phyloP scores from a whole-genome alignment of 192 early-diverging fungal species.

The Oehlia diaphana region DNA sequence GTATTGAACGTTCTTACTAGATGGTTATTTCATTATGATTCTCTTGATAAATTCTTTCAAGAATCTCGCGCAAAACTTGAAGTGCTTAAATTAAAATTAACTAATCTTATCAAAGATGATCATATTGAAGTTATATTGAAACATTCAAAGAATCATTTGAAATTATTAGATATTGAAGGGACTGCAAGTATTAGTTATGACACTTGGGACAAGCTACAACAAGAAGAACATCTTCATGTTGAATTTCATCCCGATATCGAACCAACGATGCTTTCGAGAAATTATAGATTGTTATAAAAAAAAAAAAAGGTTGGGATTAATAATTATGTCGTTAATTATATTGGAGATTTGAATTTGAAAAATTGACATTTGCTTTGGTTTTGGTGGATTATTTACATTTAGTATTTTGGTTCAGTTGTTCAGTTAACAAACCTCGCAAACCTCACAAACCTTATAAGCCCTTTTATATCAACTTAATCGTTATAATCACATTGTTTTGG shows the following conservation, averaged over 20 bases:
- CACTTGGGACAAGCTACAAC: not conserved
- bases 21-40: not conserved
- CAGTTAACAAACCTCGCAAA: no score
- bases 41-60: not conserved
- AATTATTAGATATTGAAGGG: not conserved
- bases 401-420: no score
- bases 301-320: no score
- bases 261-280: not conserved
- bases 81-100: not conserved
- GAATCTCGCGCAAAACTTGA: not conserved
- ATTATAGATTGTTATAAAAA: not conserved
- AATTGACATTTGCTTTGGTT: no score
- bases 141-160: not conserved
- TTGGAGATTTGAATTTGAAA: no score
- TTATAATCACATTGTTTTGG: no score
- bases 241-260: not conserved
- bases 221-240: not conserved
- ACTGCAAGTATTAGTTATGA: not conserved
- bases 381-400: no score
- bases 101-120: not conserved
- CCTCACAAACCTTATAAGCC: no score
- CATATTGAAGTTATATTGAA: not conserved
- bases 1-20: not conserved
- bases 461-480: no score
- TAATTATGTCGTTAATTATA: no score